Evolutionary conservation across 768 basidiomycete genomes (phyloP).

Genomic region (Jaapia argillacea): DNA sequence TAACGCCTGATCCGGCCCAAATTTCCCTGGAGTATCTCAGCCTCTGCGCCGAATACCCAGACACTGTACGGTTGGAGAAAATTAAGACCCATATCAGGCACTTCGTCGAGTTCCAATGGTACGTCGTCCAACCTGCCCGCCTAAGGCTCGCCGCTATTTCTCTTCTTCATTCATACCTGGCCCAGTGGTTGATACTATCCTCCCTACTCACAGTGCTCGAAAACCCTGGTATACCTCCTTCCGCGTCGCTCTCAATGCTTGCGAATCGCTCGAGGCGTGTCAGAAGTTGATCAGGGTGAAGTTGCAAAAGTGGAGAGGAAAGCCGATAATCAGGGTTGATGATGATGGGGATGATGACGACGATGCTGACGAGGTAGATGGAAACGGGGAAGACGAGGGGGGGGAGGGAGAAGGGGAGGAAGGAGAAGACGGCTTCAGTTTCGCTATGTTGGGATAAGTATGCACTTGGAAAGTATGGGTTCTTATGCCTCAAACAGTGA

Average conservation of each 20-base stretch:
- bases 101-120: conserved; percentile 65
- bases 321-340: conserved; percentile 1
- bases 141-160: background rate
- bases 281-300: conserved; percentile 12
- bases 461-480: too few relatives aligned
- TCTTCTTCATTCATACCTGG: background rate
- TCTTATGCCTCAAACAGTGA: too few relatives aligned
- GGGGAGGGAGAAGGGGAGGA: too few relatives aligned
- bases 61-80: conserved; percentile 35
- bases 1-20: conserved; percentile 49
- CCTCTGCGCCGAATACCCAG: conserved; percentile 43
- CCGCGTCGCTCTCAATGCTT: conserved; percentile 11
- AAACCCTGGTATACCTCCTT: conserved; percentile 18
- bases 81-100: conserved; percentile 58
- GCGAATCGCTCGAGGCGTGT: conserved; percentile 12
- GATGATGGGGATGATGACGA: background rate
- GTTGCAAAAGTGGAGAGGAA: conserved; percentile 16
- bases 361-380: conserved; percentile 2
- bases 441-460: too few relatives aligned
- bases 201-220: conserved; percentile 10
- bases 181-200: background rate
- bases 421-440: too few relatives aligned
- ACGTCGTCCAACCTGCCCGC: conserved; percentile 9
- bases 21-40: conserved; percentile 64
- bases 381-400: background rate